Evolutionary conservation across 345 rosid genomes (phyloP), one percentile per base, ranked within the genome.

Genomic region (Murraya koenigii): DNA sequence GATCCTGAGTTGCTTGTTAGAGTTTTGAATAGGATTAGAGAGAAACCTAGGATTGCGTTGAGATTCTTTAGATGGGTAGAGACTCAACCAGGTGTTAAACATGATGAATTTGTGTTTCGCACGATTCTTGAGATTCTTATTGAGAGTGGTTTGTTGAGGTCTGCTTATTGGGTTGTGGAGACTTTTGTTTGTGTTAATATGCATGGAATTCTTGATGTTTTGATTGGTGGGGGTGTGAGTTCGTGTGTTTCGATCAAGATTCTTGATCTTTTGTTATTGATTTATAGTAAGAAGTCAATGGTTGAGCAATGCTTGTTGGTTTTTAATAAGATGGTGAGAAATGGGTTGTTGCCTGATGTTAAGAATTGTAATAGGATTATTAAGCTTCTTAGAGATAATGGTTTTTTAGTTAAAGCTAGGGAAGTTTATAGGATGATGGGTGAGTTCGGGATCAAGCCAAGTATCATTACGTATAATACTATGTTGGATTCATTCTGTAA

Each of bases 331-430:
- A 91, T 93, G 91, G 70, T 90, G 75, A 78, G 84, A 74, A 84
- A 65, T 66, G 85, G 91, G 28, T 81, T 87, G 52, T 82, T 86
- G 74, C 95, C 94, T 14, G 86, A 88, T 76, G 88, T 87, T 77
- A 88, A 85, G 76, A 90, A 84, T 56, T 93, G 92, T 81, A 90
- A 91, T 85, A 80, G 86, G 71, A 79, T 91, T 83, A 89, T 93
- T 71, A 84, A 71, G 89, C 59, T 91, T 63, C 94, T 93, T 69
- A 86, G 87, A 75, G 89, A 91, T 75, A 77, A 74, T 1, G 72
- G 67, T 77, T 85, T 79, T 59, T 70, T 82, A 47, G 74, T 33
- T 66, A 61, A 80, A 77, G 83, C 84, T 49, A 72, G 11, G n/a
- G 85, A 86, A 77, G 84, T 90, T 28, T 87, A 83, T 38, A 69